phyloP scores from a whole-genome alignment of 352 stramenopile genomes.

The Pythium biforme region DNA sequence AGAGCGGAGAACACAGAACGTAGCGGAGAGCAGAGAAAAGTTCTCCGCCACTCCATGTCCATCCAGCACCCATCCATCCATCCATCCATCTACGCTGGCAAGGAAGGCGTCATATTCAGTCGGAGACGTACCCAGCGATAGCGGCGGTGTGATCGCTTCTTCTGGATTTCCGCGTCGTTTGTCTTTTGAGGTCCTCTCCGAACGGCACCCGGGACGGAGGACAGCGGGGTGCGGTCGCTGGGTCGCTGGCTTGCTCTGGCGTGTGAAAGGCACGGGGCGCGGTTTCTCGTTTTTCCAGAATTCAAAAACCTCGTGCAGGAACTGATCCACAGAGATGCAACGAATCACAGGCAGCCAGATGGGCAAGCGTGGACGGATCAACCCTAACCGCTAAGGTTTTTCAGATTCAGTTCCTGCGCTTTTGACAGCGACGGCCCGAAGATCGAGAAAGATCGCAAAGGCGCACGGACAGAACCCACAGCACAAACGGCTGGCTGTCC shows the following conservation, averaged over 20 bases:
- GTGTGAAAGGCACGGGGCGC: slow-evolving; percentile 15
- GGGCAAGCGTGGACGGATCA: slow-evolving; percentile 6
- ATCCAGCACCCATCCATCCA: slow-evolving; percentile 11
- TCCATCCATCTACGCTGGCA: slow-evolving; percentile 1
- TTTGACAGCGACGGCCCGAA: slow-evolving; percentile 7
- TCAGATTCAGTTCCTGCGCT: slow-evolving; percentile 10
- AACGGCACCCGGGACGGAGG: not conserved
- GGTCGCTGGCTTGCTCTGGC: not conserved
- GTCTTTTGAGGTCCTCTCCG: slow-evolving; percentile 15
- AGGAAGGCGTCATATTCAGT: not conserved
- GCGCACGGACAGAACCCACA: not conserved
- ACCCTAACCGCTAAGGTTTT: slow-evolving; percentile 25
- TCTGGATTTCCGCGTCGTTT: slow-evolving; percentile 25
- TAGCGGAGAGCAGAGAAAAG: slow-evolving; percentile 6
- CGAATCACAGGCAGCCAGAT: slow-evolving; percentile 24
- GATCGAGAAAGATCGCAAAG: slow-evolving; percentile 31
- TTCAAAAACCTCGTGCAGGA: slow-evolving; percentile 20
- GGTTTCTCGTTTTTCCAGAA: slow-evolving; percentile 27
- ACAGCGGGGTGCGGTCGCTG: not conserved
- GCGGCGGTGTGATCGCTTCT: not conserved
- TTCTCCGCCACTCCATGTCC: not conserved
- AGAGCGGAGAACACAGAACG: not conserved
- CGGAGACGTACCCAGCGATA: slow-evolving; percentile 10
- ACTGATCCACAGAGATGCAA: not conserved
- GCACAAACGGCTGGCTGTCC: slow-evolving; percentile 23